phyloP scores from a whole-genome alignment of 2,329 filamentous ascomycete species.

The Aspergillus sp. region DNA sequence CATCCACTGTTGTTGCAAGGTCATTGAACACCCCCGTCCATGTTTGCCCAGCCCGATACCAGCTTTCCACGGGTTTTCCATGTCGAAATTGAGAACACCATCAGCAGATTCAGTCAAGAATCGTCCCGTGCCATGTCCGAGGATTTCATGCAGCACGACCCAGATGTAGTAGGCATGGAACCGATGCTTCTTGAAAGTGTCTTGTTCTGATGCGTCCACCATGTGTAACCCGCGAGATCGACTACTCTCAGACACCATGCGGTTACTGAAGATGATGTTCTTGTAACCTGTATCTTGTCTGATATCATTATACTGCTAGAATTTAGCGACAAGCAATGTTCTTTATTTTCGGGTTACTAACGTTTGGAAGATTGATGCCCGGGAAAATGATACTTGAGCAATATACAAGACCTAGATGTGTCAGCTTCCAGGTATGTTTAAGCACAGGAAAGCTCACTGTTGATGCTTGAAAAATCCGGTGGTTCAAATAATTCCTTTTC shows the following conservation, averaged over 20 bases:
- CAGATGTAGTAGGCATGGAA: constrained; percentile 35
- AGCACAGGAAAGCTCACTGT: not conserved
- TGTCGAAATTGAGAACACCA: constrained; percentile 53
- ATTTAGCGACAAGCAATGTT: not conserved
- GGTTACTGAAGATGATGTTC: constrained; percentile 70
- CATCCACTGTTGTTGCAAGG: constrained; percentile 63
- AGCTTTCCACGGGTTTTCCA: constrained; percentile 50
- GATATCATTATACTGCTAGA: constrained; percentile 66
- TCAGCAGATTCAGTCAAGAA: constrained; percentile 58
- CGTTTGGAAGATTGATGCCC: constrained; percentile 55
- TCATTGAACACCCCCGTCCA: constrained; percentile 64
- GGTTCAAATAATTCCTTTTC: constrained; percentile 10
- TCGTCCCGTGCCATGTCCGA: constrained; percentile 67
- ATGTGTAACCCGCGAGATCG: constrained; percentile 18
- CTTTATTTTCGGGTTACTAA: constrained; percentile 22
- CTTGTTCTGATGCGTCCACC: constrained; percentile 14
- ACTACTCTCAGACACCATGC: constrained; percentile 31
- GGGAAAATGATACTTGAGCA: constrained; percentile 49
- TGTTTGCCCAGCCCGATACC: constrained; percentile 65
- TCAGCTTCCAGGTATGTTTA: not conserved
- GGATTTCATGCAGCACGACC: constrained; percentile 53
- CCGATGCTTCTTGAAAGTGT: constrained; percentile 12
- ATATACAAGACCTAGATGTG: constrained; percentile 43
- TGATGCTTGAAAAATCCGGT: constrained; percentile 24
- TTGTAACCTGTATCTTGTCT: constrained; percentile 85